Base-by-base conservation (phyloP, 441 rosid genomes). In the Kokia cookei region DNA sequence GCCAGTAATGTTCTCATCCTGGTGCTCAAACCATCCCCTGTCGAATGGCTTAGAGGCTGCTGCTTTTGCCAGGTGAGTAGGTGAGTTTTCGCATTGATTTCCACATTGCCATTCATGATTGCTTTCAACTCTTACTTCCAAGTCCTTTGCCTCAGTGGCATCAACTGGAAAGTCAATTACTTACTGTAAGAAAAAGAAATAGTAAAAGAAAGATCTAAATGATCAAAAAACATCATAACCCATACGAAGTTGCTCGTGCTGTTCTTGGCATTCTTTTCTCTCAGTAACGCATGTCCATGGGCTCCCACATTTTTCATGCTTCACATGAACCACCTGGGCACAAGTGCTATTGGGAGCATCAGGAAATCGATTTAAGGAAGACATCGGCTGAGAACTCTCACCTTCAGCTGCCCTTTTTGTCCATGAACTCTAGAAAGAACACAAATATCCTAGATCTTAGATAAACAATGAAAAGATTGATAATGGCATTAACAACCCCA, bases 331-430 rank as follows among this genome's bases (percentile, higher is more conserved):
- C 59, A 84, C 91, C 78, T 87, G 90, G 32, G 89, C 92, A 64
- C 89, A 86, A 75, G 87, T 88, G 81, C 93, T 90, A 79, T 89
- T 93, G 80, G 88, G 86, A 76, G 87, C 84, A 83, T 84, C 82
- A 5, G 73, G 76, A 22, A 75, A 74, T 67, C 76, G 82, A 71
- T 82, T 74, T 72, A 80, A 78, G 54, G 83, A 78, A 76, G 92
- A 84, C 32, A 69, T 65, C 32, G 84, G 85, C 58, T 63, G 79
- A 61, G 85, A 86, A 79, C 89, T 86, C 77, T 84, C 88, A 78
- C 76, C 77, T 71, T 88, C 86, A 59, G 81, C 78, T 4, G 74
- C 86, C 78, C 63, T 84, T 81, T 85, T 90, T 24, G 90, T 87
- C 90, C 94, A 90, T 54, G 92, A 88, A 81, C 90, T 84, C 94